A percentile compares a stretch with the other conserved stretches of the same genome.
Evolutionary conservation across 257 asterid species (phyloP).

Genomic region (Oldenlandia corymbosa): DNA sequence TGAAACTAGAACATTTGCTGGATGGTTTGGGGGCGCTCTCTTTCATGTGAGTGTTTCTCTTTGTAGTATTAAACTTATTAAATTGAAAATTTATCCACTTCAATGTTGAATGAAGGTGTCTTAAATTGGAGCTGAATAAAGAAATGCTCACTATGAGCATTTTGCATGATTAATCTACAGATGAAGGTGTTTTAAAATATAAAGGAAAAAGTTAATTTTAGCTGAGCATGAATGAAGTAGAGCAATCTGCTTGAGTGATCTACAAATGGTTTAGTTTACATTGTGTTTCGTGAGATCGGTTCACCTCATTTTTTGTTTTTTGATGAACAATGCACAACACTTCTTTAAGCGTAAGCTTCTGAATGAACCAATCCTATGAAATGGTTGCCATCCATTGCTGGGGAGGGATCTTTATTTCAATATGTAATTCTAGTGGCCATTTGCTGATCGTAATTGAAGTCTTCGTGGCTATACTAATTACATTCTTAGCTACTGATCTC

Average conservation of each 20-base stretch:
- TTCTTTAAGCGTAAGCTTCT: neutral
- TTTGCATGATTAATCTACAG: neutral
- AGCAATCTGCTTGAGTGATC: too few relatives aligned
- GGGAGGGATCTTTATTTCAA: neutral
- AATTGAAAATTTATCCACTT: too few relatives aligned
- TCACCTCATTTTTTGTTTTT: too few relatives aligned
- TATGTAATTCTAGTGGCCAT: neutral
- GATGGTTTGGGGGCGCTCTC: conserved; percentile 99
- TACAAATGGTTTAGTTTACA: too few relatives aligned
- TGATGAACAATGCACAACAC: neutral
- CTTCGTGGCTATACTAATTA: too few relatives aligned
- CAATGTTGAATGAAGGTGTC: neutral
- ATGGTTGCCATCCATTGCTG: neutral
- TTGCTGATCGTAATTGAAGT: too few relatives aligned
- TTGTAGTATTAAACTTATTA: too few relatives aligned
- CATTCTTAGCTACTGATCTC: too few relatives aligned
- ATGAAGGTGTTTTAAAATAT: too few relatives aligned
- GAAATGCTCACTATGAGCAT: neutral
- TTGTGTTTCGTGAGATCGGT: too few relatives aligned
- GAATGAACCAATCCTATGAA: neutral
- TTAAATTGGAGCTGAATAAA: neutral
- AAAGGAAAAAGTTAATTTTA: too few relatives aligned
- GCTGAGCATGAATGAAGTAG: too few relatives aligned
- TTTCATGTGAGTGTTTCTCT: conserved; percentile 71
- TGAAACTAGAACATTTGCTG: conserved; percentile 92